A percentile compares a stretch with the other conserved stretches of the same genome.
Evolutionary conservation across 2,329 filamentous ascomycete species (phyloP).

Genomic region (Ilyonectria sp.): DNA sequence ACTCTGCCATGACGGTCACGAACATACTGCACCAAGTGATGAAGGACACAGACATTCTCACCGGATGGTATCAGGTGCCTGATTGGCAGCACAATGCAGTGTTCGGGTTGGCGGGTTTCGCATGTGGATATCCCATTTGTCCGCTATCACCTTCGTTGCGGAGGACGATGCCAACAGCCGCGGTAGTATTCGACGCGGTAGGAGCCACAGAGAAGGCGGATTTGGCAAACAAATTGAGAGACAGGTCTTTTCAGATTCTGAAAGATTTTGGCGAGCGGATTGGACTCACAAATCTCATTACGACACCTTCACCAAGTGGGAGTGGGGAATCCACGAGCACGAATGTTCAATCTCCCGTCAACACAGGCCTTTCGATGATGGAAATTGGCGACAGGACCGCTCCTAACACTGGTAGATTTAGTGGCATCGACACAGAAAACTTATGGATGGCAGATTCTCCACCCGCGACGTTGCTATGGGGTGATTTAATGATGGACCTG

Average conservation of each 20-base stretch:
- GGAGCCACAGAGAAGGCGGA: slow-evolving; percentile 19
- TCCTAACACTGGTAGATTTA: slow-evolving; percentile 10
- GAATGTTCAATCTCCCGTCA: background rate
- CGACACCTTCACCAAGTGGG: background rate
- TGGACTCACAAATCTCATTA: slow-evolving; percentile 33
- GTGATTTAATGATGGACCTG: slow-evolving; percentile 41
- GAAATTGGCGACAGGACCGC: slow-evolving; percentile 31
- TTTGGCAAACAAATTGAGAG: slow-evolving; percentile 27
- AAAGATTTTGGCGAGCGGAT: slow-evolving; percentile 40
- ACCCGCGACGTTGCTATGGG: slow-evolving; percentile 39
- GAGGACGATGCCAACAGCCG: slow-evolving; percentile 32
- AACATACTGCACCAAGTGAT: slow-evolving; percentile 48
- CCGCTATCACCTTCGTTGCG: slow-evolving; percentile 41
- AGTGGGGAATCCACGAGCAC: background rate
- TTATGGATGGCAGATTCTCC: slow-evolving; percentile 37
- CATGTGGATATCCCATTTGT: slow-evolving; percentile 47
- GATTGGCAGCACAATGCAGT: slow-evolving; percentile 49
- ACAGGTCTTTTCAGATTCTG: slow-evolving; percentile 36
- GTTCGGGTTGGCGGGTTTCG: slow-evolving; percentile 40
- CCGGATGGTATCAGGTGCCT: slow-evolving; percentile 48
- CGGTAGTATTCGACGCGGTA: slow-evolving; percentile 34
- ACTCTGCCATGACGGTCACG: slow-evolving; percentile 48
- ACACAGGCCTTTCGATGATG: slow-evolving; percentile 28
- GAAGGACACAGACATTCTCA: slow-evolving; percentile 45
- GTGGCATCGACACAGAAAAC: slow-evolving; percentile 15